Conservation (phyloP, 1,284 basidiomycete species). For the Tilletia caries region DNA sequence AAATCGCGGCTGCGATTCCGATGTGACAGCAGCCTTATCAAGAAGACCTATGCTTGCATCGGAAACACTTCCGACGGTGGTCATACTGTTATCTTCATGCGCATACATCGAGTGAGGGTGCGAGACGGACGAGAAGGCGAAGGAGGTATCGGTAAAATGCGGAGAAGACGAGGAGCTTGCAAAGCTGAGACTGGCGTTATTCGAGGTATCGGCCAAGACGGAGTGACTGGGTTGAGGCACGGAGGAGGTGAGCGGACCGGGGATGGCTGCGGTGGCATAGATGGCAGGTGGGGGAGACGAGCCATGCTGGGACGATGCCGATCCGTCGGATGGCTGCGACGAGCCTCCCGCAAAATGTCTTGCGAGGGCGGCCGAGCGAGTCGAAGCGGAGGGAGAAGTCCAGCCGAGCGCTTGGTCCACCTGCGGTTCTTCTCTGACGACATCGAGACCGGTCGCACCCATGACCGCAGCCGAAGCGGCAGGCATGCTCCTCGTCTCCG, state of each 20-base stretch:
- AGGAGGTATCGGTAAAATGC: neutral
- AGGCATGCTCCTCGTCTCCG: neutral
- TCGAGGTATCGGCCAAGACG: neutral
- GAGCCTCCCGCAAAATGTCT: conserved; percentile 1
- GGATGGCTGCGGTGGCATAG: no score
- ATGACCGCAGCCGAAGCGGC: neutral
- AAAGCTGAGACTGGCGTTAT: neutral
- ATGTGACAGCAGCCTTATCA: neutral
- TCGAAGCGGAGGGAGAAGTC: neutral
- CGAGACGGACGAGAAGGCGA: conserved; percentile 5
- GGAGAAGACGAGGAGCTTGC: neutral
- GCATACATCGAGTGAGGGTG: neutral
- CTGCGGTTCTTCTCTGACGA: neutral
- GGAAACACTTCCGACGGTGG: neutral
- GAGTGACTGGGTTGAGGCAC: neutral
- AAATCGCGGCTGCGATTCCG: neutral
- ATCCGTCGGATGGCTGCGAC: neutral
- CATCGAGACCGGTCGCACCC: neutral
- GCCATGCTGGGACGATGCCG: no score
- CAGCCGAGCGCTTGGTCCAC: neutral
- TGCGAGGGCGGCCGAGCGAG: neutral
- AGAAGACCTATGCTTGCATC: neutral
- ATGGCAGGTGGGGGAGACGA: no score
- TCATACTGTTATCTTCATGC: neutral
- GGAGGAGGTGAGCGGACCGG: no score